Conservation (phyloP, 139 green algal species). For the Volvox africanus region DNA sequence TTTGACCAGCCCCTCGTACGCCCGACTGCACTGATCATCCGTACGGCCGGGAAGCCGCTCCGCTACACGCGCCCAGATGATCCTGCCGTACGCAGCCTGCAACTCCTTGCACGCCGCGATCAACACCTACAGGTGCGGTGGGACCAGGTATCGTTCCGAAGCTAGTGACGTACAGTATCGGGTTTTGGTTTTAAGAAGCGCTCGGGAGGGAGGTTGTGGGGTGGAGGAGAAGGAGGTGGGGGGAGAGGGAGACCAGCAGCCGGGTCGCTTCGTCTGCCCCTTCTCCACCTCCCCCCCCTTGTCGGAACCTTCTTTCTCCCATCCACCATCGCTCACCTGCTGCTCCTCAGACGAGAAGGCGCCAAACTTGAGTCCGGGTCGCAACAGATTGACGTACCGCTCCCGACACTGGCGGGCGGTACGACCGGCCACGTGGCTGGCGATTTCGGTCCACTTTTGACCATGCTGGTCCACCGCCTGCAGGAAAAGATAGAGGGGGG, state of each 20-base stretch:
- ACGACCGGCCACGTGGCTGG: constrained; percentile 24
- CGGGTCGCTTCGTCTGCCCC: background rate
- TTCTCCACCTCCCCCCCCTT: background rate
- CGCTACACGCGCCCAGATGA: constrained; percentile 45
- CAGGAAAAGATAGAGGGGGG: background rate
- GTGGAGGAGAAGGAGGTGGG: too few relatives aligned
- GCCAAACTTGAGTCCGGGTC: constrained; percentile 32
- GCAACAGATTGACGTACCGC: constrained; percentile 56
- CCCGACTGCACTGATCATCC: constrained; percentile 49
- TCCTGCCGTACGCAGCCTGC: constrained; percentile 35
- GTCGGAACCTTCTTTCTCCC: background rate
- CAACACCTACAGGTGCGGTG: background rate
- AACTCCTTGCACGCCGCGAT: background rate
- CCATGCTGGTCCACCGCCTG: constrained; percentile 36
- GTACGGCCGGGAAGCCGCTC: constrained; percentile 50
- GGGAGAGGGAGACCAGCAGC: background rate
- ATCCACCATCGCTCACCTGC: background rate
- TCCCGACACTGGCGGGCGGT: constrained; percentile 58
- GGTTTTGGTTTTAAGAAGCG: too few relatives aligned
- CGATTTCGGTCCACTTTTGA: constrained; percentile 42
- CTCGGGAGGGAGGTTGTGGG: too few relatives aligned
- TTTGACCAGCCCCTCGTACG: constrained; percentile 33
- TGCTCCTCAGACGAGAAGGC: constrained; percentile 31
- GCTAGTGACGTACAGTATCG: too few relatives aligned
- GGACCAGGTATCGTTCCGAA: too few relatives aligned